Conservation (phyloP, 352 stramenopile species). For the Globisporangium solare region DNA sequence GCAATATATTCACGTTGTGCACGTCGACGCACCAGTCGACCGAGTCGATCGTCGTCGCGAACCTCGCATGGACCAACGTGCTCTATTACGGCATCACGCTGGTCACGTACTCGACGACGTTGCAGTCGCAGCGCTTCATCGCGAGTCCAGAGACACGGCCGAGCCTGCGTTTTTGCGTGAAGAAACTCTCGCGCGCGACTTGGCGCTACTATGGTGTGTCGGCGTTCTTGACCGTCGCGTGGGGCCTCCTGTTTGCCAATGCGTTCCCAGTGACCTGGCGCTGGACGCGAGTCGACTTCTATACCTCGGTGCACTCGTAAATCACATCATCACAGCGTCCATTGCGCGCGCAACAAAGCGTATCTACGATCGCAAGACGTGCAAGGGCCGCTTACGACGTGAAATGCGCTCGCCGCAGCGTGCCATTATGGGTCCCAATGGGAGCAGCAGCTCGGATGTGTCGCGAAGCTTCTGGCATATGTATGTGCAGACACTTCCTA, state of each 20-base stretch:
- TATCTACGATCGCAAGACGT: constrained; percentile 1
- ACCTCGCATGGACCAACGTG: constrained; percentile 20
- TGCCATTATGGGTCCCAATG: too few relatives aligned
- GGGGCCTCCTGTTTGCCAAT: neutral
- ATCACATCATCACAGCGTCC: neutral
- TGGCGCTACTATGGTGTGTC: constrained; percentile 8
- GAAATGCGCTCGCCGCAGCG: too few relatives aligned
- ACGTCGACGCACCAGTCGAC: constrained; percentile 22
- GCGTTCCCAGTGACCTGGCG: neutral
- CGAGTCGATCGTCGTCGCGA: constrained; percentile 21
- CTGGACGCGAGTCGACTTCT: constrained; percentile 8
- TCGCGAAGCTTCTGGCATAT: constrained; percentile 4
- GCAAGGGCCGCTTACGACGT: neutral
- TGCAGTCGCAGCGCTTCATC: constrained; percentile 13
- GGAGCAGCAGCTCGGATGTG: too few relatives aligned
- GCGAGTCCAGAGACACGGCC: neutral
- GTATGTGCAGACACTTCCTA: constrained; percentile 1
- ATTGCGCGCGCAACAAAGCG: constrained; percentile 1
- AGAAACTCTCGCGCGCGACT: neutral
- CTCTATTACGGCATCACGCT: constrained; percentile 6
- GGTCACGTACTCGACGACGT: neutral
- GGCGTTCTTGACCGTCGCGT: neutral
- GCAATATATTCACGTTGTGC: constrained; percentile 22
- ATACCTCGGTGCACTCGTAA: neutral
- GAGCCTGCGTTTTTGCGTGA: neutral